Percentiles rank a stretch among this genome's conserved stretches.
These are phyloP conservation scores for Suhomyces canberraensis DNA, from an alignment of 805 yeast species.

Conservation along the genomic window DNA sequence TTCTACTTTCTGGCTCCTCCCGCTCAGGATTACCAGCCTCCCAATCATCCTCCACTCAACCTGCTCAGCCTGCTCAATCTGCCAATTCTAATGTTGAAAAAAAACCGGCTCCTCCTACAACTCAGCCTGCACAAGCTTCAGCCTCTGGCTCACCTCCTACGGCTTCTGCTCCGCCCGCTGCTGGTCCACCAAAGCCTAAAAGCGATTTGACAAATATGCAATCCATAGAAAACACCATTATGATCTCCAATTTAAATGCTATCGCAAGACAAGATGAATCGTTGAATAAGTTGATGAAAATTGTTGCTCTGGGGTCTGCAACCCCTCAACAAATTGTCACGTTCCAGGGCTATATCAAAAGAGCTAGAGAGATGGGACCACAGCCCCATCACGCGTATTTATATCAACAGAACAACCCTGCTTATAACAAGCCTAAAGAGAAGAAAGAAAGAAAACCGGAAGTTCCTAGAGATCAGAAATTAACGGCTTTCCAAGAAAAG, in stretches of 20 bases:
- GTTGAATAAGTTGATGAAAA: slow-evolving; percentile 70
- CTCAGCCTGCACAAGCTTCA: background rate
- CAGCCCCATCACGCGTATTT: slow-evolving; percentile 40
- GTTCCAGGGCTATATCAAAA: slow-evolving; percentile 76
- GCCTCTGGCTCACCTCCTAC: background rate
- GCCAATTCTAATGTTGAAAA: too few species aligned
- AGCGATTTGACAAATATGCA: slow-evolving; percentile 37
- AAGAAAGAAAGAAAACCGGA: slow-evolving; percentile 7
- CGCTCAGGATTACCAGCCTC: background rate
- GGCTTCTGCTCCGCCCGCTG: slow-evolving; percentile 1
- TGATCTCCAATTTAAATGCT: slow-evolving; percentile 80
- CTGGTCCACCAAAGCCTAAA: slow-evolving; percentile 1
- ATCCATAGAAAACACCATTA: slow-evolving; percentile 66
- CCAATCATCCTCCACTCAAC: background rate
- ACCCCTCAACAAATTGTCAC: slow-evolving; percentile 64
- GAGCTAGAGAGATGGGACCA: slow-evolving; percentile 75
- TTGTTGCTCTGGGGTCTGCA: slow-evolving; percentile 83
- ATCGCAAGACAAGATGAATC: slow-evolving; percentile 74
- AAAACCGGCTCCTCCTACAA: background rate
- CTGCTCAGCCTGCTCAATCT: background rate
- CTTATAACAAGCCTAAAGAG: slow-evolving; percentile 14
- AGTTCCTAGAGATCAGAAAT: slow-evolving; percentile 47
- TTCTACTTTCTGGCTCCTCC: background rate
- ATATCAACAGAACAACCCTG: slow-evolving; percentile 13
- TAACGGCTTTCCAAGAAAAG: slow-evolving; percentile 76